These are phyloP conservation scores for Jaapia argillacea DNA, from an alignment of 768 basidiomycete species.

Conservation along the genomic window DNA sequence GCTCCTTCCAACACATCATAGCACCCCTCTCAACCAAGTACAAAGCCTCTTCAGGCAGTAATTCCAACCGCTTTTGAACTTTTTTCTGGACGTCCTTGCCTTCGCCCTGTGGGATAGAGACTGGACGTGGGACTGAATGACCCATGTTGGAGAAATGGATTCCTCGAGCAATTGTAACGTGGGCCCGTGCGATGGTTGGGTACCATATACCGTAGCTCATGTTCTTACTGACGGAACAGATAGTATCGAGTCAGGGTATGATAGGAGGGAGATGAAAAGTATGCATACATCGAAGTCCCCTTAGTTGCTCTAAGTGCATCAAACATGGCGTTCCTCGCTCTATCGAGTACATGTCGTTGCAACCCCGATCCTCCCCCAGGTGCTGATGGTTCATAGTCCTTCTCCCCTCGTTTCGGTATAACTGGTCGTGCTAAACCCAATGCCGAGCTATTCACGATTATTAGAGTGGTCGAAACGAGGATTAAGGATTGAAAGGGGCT, in stretches of 20 bases:
- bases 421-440: constrained; percentile 40
- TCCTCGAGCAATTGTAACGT: constrained; percentile 71
- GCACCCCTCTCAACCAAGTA: constrained; percentile 90
- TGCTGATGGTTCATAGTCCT: constrained; percentile 84
- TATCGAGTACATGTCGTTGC: constrained; percentile 74
- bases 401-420: constrained; percentile 95
- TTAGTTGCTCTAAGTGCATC: constrained; percentile 64
- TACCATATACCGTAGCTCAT: constrained; percentile 80
- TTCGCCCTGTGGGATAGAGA: too few species aligned
- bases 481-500: constrained; percentile 10
- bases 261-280: too few species aligned
- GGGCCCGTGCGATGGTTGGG: constrained; percentile 49
- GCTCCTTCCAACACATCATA: constrained; percentile 72
- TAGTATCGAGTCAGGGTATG: not conserved
- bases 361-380: constrained; percentile 55
- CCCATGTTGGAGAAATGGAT: constrained; percentile 78
- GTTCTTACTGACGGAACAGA: constrained; percentile 51
- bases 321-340: constrained; percentile 80
- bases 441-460: constrained; percentile 3
- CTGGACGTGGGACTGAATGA: constrained; percentile 60
- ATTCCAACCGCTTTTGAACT: constrained; percentile 58
- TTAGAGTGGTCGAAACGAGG: not conserved
- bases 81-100: constrained; percentile 19
- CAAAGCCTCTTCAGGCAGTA: constrained; percentile 91
- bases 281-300: too few species aligned